Base-by-base conservation (phyloP, 2,329 filamentous ascomycete species). In the Colletotrichum orchidophilum region DNA sequence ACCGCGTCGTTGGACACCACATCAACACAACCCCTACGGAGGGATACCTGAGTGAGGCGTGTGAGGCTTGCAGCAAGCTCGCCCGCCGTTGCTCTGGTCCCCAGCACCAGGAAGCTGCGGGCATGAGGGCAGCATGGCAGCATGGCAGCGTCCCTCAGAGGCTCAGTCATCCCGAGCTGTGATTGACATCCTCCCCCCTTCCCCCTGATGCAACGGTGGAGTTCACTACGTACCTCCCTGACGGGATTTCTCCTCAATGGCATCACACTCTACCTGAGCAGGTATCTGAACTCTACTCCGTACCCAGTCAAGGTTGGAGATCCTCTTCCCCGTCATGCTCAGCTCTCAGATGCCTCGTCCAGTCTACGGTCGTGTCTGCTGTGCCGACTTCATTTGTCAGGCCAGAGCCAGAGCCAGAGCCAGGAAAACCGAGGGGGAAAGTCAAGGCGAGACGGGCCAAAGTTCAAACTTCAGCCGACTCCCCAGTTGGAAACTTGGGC, bases 151-250 rank as follows among this genome's bases (percentile, higher is more conserved):
- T 58, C 55, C 24, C 55, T 26, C 27, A 18, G 8, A 46, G 39
- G 9, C 39, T 46, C 42, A 33, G 21, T 33, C 46, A 52, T 52
- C 42, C 46, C 49, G 53, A 55, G 31, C 55, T 35, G 31, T 31
- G 50, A 66, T 66, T 52, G 63, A 66, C 49, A 35, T 15, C 42
- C 21, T 9, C 35, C 35, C 66, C 63, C 55, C 42, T 27, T 9
- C 35, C 35, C 66, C 63, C 55, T 49, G 31, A 55, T 57, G 49
- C 49, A 52, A 35, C 33, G 31, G 58, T 71, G 53, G 58, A 71
- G 64, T 39, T 46, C 24, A 65, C 68, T 67, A 71, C 52, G 68
- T 53, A 70, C 58, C 63, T 67, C 58, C 52, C 35, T 31, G 63
- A 70, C 67, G 26, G 63, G 31, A 31, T 24, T 49, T 29, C 67